A percentile compares a stretch with the other conserved stretches of the same genome.
Conservation (phyloP, 2,329 filamentous ascomycete species). For the Dactylellina sp. region DNA sequence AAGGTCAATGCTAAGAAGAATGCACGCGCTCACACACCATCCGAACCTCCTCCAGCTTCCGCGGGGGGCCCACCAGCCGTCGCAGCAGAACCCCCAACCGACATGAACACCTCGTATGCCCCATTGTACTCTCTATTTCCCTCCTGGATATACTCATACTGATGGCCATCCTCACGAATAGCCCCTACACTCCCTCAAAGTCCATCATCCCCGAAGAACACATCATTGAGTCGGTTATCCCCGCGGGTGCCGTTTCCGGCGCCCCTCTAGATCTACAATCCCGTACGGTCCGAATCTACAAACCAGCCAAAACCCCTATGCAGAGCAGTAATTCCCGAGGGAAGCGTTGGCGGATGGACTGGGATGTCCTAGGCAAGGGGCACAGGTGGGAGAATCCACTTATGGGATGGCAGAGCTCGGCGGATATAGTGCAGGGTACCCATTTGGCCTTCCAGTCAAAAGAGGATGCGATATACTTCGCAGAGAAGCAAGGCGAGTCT, state of each 20-base stretch:
- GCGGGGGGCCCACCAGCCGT: conserved; percentile 31
- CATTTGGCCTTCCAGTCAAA: conserved; percentile 89
- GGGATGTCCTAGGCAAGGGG: conserved; percentile 91
- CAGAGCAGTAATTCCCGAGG: conserved; percentile 90
- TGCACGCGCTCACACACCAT: conserved; percentile 35
- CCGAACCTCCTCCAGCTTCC: conserved; percentile 37
- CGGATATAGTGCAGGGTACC: conserved; percentile 93
- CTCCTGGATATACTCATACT: not conserved
- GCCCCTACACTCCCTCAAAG: conserved; percentile 89
- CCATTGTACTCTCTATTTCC: not conserved
- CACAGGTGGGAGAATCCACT: conserved; percentile 94
- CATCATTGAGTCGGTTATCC: conserved; percentile 69
- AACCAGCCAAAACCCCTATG: conserved; percentile 90
- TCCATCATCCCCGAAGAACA: conserved; percentile 85
- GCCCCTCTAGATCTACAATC: conserved; percentile 94
- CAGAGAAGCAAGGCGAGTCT: conserved; percentile 82
- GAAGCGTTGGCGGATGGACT: conserved; percentile 96
- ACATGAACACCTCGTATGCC: conserved; percentile 43
- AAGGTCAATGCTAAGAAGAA: conserved; percentile 18
- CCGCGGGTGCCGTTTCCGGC: conserved; percentile 88
- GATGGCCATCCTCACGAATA: conserved; percentile 63
- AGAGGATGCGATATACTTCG: conserved; percentile 93
- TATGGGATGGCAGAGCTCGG: conserved; percentile 98
- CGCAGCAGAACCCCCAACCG: conserved; percentile 41
- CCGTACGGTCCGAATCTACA: conserved; percentile 94